These are phyloP conservation scores for Myxozyma melibiosi DNA, from an alignment of 805 yeast genomes.

Conservation along the genomic window DNA sequence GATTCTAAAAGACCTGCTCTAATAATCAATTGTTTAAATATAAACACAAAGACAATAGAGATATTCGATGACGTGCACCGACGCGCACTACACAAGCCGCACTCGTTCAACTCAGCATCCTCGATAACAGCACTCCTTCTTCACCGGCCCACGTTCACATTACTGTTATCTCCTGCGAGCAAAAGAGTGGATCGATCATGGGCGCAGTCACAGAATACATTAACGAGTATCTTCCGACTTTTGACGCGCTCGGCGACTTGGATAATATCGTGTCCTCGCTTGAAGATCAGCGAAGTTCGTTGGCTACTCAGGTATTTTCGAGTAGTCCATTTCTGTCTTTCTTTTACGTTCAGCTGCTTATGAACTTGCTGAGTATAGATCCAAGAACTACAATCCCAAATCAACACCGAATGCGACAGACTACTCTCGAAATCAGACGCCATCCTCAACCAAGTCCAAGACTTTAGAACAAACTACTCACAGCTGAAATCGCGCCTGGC, in stretches of 20 bases:
- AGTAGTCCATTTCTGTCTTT: neutral
- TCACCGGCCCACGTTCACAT: too few species aligned
- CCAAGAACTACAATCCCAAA: constrained; percentile 2
- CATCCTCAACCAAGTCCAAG: neutral
- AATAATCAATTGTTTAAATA: too few species aligned
- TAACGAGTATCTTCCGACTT: constrained; percentile 17
- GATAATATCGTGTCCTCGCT: constrained; percentile 24
- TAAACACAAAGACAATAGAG: too few species aligned
- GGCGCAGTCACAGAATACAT: constrained; percentile 23
- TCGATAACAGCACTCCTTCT: too few species aligned
- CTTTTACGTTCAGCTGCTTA: neutral
- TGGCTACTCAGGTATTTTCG: neutral
- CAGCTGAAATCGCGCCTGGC: constrained; percentile 10
- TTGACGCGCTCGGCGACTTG: constrained; percentile 16
- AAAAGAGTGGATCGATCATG: too few species aligned
- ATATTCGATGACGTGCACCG: too few species aligned
- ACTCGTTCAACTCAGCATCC: too few species aligned
- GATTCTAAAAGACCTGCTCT: too few species aligned
- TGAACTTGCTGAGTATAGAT: constrained; percentile 7
- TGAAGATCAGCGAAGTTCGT: constrained; percentile 23
- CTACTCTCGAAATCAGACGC: constrained; percentile 11
- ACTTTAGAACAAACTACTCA: neutral
- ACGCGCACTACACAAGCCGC: too few species aligned
- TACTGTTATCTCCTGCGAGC: too few species aligned
- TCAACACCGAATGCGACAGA: constrained; percentile 9